Base-by-base conservation (phyloP, 116 monocot species). In the Cymodocea nodosa region DNA sequence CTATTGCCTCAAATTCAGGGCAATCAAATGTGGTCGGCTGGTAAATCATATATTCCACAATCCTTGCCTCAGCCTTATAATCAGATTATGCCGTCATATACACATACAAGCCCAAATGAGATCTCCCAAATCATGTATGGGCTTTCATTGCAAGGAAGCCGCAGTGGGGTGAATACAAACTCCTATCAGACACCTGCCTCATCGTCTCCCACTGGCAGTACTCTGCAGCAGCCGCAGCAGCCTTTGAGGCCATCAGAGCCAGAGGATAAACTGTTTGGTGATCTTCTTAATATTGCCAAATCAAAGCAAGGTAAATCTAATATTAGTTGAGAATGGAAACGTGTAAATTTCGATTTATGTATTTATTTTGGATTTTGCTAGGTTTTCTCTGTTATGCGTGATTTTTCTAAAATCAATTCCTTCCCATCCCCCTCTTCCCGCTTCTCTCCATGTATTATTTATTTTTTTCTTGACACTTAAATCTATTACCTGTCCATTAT, bases 181-280 rank as follows among this genome's bases (percentile, higher is more conserved):
- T 63, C 87, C 40, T 76, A 75, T 52, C 78, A 74, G 66, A 71
- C 56, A 44, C 39, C 71, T 56, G 52, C 59, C 19, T 77, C 83
- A 0, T 73, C 77, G 0, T 35, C 82, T 0, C 51, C 79, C 3
- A 30, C 30, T 30, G n/a, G n/a, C n/a, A n/a, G n/a, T 64, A 76
- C 67, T 10, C 15, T 58, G 9, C 23, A 70, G 64, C 58, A 62
- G n/a, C 30, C 3, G 30, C 71, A 71, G 11, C 83, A 76, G 60
- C 52, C 89, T 14, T 81, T 35, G 53, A 82, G 73, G 30, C 81
- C 77, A 15, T 51, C 89, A 40, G 86, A 80, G 71, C 81, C 82
- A 5, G 92, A 89, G 73, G 99, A 99, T 63, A 92, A 85, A 23
- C 76, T 99, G 15, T 99, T 99, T 67, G 92, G 92, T 19, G 99